Conservation (phyloP, 192 early-diverging fungal species). For the Coemansia sp. region DNA sequence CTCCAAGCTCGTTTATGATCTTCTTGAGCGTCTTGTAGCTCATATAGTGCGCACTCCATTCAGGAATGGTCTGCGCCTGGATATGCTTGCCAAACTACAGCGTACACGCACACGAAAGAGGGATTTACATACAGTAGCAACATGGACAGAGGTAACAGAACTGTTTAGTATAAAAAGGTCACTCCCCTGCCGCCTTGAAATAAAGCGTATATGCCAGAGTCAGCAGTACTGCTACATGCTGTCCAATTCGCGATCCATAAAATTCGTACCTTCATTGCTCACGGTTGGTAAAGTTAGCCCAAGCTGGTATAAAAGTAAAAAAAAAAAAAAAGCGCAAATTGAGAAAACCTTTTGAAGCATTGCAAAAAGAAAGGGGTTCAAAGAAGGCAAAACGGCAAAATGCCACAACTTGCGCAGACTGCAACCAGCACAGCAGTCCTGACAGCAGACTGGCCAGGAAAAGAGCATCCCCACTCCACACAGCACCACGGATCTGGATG, state of each 20-base stretch:
- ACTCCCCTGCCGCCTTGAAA: neutral
- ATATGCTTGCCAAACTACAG: constrained; percentile 98
- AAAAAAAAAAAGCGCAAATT: neutral
- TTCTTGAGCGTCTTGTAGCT: constrained; percentile 99
- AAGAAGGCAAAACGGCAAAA: neutral
- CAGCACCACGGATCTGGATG: neutral
- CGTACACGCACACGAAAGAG: neutral
- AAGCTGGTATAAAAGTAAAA: neutral
- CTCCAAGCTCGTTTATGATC: constrained; percentile 77
- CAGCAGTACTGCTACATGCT: neutral
- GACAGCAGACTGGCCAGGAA: neutral
- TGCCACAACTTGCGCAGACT: neutral
- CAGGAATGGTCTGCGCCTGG: constrained; percentile 82
- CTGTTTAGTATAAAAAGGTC: neutral
- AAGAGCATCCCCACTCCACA: neutral
- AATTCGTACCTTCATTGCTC: neutral
- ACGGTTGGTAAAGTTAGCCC: neutral
- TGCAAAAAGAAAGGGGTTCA: neutral
- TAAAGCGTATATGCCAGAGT: neutral
- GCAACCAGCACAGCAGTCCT: neutral
- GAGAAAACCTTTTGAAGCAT: neutral
- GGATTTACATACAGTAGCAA: neutral
- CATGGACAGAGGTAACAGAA: neutral
- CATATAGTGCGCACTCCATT: constrained; percentile 93
- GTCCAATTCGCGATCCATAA: neutral